Conservation (phyloP, 805 yeast species). For the Saturnispora quitensis region DNA sequence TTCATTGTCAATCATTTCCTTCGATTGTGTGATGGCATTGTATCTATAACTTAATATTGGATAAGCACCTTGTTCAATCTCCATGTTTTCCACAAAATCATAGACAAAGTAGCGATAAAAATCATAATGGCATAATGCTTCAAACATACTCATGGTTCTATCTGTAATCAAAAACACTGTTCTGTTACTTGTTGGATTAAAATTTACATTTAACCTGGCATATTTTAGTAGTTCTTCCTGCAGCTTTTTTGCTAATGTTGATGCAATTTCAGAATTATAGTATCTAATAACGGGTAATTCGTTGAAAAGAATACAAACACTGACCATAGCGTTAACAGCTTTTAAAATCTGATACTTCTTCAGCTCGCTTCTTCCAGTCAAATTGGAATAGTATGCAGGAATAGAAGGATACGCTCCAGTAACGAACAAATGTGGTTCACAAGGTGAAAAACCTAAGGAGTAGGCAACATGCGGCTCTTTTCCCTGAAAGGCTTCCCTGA, state of each 20-base stretch:
- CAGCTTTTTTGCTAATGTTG: constrained; percentile 56
- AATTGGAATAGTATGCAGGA: constrained; percentile 65
- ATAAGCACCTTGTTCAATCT: constrained; percentile 19
- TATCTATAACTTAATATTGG: constrained; percentile 22
- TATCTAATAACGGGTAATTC: constrained; percentile 84
- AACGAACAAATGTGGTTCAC: constrained; percentile 65
- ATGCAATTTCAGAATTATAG: constrained; percentile 45
- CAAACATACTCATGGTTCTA: constrained; percentile 71
- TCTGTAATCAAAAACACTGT: constrained; percentile 72
- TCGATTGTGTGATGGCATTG: constrained; percentile 17
- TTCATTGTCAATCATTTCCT: constrained; percentile 21
- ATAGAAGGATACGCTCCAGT: constrained; percentile 52
- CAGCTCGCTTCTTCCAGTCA: constrained; percentile 42
- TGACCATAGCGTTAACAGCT: constrained; percentile 58
- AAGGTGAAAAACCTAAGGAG: constrained; percentile 45
- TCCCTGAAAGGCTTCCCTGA: not conserved
- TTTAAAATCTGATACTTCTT: constrained; percentile 47
- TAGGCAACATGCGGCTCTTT: constrained; percentile 24
- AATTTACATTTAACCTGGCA: constrained; percentile 57
- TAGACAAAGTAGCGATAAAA: constrained; percentile 87
- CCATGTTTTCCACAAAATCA: constrained; percentile 41
- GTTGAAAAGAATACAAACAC: constrained; percentile 68
- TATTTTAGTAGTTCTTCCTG: constrained; percentile 68
- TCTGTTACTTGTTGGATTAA: constrained; percentile 40
- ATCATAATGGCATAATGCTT: constrained; percentile 84